These are phyloP conservation scores for Solanum sejunctum DNA, from an alignment of 257 asterid genomes.

Conservation along the genomic window DNA sequence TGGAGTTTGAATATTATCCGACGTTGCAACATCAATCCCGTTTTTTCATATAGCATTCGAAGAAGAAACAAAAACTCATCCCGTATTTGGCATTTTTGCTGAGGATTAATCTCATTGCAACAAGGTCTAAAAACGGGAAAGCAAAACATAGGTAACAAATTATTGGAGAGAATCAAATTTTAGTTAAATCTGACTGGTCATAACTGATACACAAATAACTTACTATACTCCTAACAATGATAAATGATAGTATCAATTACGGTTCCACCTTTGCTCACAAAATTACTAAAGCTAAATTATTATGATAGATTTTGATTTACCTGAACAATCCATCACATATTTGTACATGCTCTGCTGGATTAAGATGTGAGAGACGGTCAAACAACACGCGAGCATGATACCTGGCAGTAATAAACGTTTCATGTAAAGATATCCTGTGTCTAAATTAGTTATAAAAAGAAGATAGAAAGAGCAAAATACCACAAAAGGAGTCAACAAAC, in stretches of 20 bases:
- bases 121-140: neutral
- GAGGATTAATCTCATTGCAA: neutral
- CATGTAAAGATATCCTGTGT: neutral
- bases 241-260: neutral
- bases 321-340: slow-evolving; percentile 71
- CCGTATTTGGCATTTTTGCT: neutral
- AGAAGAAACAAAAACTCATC: neutral
- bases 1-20: neutral
- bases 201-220: neutral
- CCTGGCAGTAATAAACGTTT: slow-evolving; percentile 33
- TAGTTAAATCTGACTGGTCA: neutral
- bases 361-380: slow-evolving; percentile 77
- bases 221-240: neutral
- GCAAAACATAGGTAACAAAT: neutral
- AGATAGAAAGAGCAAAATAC: neutral
- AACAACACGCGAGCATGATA: slow-evolving; percentile 71
- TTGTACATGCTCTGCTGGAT: slow-evolving; percentile 74
- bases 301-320: slow-evolving; percentile 22
- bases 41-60: neutral
- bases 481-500: neutral
- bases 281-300: neutral
- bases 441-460: neutral
- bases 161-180: neutral
- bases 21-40: neutral
- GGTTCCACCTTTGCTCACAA: neutral